Conservation (phyloP, 495 filamentous ascomycete species). For the Penicillium lividum region DNA sequence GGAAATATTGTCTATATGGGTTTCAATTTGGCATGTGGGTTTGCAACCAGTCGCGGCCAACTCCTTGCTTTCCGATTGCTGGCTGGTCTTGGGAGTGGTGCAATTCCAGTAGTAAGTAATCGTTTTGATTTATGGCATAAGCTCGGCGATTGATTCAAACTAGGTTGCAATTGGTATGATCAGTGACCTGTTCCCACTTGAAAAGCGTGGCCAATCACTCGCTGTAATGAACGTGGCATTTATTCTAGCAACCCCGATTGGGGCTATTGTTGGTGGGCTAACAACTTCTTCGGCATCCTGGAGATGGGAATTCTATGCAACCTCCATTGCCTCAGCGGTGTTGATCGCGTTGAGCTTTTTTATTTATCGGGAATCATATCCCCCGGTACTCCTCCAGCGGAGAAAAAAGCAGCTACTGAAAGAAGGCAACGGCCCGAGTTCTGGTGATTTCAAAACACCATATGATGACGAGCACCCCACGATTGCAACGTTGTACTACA, state of each 20-base stretch:
- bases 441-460: constrained; percentile 2
- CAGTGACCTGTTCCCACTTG: constrained; percentile 32
- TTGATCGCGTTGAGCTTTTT: constrained; percentile 53
- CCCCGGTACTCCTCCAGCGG: constrained; percentile 49
- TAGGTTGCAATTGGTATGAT: constrained; percentile 23
- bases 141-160: background rate
- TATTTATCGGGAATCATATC: constrained; percentile 45
- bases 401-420: constrained; percentile 43
- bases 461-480: constrained; percentile 29
- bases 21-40: constrained; percentile 53
- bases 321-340: constrained; percentile 48
- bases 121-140: background rate
- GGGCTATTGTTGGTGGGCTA: constrained; percentile 40
- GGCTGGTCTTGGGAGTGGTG: constrained; percentile 50
- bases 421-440: background rate
- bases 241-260: constrained; percentile 54
- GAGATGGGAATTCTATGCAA: constrained; percentile 27
- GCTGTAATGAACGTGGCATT: constrained; percentile 53
- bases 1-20: constrained; percentile 54
- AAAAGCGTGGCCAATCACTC: constrained; percentile 59
- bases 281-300: background rate
- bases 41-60: constrained; percentile 46
- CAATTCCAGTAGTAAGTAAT: constrained; percentile 43
- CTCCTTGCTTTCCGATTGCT: constrained; percentile 58
- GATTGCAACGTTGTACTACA: constrained; percentile 46